Conservation (phyloP, 1,284 basidiomycete genomes). For the Austropuccinia psidii region DNA sequence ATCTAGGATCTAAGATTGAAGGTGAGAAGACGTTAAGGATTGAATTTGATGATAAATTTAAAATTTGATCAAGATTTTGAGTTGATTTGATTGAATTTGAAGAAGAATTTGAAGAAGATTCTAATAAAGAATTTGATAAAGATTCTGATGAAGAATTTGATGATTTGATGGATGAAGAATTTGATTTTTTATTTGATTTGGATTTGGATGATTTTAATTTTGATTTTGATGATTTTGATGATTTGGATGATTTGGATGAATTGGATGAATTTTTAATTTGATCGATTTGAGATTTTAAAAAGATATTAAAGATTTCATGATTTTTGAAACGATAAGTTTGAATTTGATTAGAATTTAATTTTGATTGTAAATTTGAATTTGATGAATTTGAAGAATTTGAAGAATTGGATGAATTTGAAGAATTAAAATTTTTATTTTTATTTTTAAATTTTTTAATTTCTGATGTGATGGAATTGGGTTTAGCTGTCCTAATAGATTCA, state of each 20-base stretch:
- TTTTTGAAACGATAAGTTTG: not conserved
- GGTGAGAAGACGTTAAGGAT: not conserved
- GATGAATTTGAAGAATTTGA: conserved; percentile 31
- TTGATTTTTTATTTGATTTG: conserved; percentile 27
- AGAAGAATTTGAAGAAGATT: conserved; percentile 6
- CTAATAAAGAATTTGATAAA: not conserved
- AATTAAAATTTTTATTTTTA: not conserved
- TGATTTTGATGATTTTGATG: too few relatives aligned
- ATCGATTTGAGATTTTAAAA: too few relatives aligned
- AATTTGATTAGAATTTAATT: conserved; percentile 20
- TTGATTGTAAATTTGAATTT: not conserved
- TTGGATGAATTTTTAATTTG: too few relatives aligned
- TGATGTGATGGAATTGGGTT: conserved; percentile 21
- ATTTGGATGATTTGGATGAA: too few relatives aligned
- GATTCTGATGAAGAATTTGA: conserved; percentile 1
- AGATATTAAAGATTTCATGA: not conserved
- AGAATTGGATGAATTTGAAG: not conserved
- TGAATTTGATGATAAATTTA: too few relatives aligned
- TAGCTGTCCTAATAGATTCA: conserved; percentile 42
- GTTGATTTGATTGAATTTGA: conserved; percentile 50
- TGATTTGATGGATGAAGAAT: conserved; percentile 30
- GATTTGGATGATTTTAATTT: too few relatives aligned
- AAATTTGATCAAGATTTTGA: too few relatives aligned
- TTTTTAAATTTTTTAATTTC: not conserved
- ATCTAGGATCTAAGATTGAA: conserved; percentile 63